Percentiles rank a stretch among this genome's conserved stretches.
Conservation (phyloP, 257 asterid genomes). For the Ligustrum vulgare region DNA sequence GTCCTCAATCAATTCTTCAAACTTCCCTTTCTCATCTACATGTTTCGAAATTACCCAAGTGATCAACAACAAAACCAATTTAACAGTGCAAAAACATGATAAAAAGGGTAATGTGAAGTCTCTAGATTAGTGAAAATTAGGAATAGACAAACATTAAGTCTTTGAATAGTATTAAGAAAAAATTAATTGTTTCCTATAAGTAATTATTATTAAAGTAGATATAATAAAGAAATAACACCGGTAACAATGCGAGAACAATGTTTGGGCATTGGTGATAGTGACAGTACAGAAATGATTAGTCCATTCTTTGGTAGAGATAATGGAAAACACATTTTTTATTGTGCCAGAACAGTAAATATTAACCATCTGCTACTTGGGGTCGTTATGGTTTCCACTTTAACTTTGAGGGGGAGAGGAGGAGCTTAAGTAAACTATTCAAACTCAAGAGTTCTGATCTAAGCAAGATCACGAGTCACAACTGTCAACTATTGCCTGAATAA, state of each 20-base stretch:
- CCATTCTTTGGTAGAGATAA: not conserved
- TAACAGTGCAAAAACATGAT: too few relatives aligned
- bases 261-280: not conserved
- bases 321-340: not conserved
- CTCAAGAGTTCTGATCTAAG: not conserved
- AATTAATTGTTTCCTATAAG: too few relatives aligned
- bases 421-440: not conserved
- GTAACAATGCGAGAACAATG: not conserved
- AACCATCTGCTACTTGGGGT: not conserved
- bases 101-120: too few relatives aligned
- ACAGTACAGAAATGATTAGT: not conserved
- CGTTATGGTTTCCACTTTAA: too few relatives aligned
- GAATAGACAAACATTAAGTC: too few relatives aligned
- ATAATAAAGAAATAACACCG: not conserved
- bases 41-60: not conserved
- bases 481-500: not conserved
- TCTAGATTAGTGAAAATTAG: too few relatives aligned
- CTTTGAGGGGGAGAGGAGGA: not conserved
- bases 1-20: too few relatives aligned
- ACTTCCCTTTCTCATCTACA: slow-evolving; percentile 88
- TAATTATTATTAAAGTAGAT: too few relatives aligned
- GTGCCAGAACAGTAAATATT: not conserved
- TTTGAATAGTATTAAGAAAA: not conserved
- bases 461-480: not conserved
- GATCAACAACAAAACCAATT: too few relatives aligned